Percentiles rank a stretch among this genome's conserved stretches.
Evolutionary conservation across 805 yeast species (phyloP).

Genomic region (Yamadazyma sp.): DNA sequence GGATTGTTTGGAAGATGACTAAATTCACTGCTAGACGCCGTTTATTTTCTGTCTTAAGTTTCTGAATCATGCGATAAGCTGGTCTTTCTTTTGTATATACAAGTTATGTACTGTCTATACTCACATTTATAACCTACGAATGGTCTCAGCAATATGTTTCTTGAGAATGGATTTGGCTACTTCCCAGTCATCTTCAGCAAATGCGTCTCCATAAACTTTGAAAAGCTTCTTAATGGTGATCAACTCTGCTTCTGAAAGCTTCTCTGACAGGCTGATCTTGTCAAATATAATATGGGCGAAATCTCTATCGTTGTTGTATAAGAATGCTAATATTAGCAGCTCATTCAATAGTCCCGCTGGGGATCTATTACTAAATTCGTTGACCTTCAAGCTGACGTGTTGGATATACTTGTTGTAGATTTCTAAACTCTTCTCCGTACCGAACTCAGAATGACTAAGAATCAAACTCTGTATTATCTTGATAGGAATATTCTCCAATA

Average conservation of each 20-base stretch:
- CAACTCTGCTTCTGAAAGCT: constrained; percentile 33
- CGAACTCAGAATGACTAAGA: constrained; percentile 39
- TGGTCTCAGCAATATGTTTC: constrained; percentile 7
- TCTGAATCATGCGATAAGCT: too few relatives aligned
- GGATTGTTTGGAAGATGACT: too few relatives aligned
- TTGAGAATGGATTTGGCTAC: constrained; percentile 21
- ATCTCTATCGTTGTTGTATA: constrained; percentile 50
- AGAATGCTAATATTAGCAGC: constrained; percentile 42
- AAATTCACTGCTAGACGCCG: too few relatives aligned
- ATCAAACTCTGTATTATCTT: constrained; percentile 42
- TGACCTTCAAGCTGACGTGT: constrained; percentile 30
- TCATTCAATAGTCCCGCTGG: constrained; percentile 47
- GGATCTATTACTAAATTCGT: constrained; percentile 32
- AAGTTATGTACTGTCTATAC: background rate
- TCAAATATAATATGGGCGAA: constrained; percentile 38
- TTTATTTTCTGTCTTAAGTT: too few relatives aligned
- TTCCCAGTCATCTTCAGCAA: constrained; percentile 39
- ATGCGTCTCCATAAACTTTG: constrained; percentile 53
- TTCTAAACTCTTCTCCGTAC: constrained; percentile 39
- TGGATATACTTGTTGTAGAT: constrained; percentile 48
- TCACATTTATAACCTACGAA: constrained; percentile 1
- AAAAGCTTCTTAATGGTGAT: constrained; percentile 43
- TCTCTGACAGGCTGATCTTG: constrained; percentile 7
- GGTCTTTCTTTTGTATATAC: too few relatives aligned
- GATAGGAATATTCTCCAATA: constrained; percentile 25